Evolutionary conservation across 768 basidiomycete species (phyloP).

Genomic region (Tulasnella sp.): DNA sequence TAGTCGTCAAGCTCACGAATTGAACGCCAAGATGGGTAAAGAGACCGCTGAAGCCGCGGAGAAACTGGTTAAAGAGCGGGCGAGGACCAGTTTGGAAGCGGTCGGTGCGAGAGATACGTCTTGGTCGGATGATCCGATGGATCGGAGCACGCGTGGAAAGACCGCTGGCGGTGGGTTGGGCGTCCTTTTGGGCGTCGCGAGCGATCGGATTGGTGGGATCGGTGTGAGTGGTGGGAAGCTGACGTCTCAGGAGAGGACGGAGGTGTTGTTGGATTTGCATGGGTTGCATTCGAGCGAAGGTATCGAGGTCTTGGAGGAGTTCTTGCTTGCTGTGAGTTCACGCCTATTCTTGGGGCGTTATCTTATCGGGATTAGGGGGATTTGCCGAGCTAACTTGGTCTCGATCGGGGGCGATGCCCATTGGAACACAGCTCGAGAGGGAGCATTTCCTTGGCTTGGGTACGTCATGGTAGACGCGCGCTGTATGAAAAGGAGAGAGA

Average conservation of each 20-base stretch:
- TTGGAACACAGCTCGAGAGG: conserved; percentile 62
- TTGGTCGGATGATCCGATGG: conserved; percentile 82
- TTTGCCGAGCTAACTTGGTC: conserved; percentile 19
- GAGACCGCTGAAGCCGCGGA: conserved; percentile 84
- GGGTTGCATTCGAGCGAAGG: conserved; percentile 93
- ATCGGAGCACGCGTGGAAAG: conserved; percentile 69
- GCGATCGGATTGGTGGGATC: conserved; percentile 47
- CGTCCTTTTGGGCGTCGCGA: conserved; percentile 80
- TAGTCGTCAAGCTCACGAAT: conserved; percentile 86
- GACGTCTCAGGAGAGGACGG: conserved; percentile 84
- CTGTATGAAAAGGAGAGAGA: conserved; percentile 16
- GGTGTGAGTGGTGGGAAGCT: conserved; percentile 45
- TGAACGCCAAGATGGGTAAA: conserved; percentile 83
- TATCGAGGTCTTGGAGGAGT: conserved; percentile 83
- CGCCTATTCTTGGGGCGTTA: not conserved
- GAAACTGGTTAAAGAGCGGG: conserved; percentile 80
- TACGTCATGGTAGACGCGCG: conserved; percentile 37
- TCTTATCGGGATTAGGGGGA: conserved; percentile 14
- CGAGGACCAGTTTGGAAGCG: conserved; percentile 67
- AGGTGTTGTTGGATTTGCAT: conserved; percentile 83
- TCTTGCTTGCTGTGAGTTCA: conserved; percentile 72
- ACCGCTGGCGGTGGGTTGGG: conserved; percentile 77
- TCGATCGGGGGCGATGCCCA: conserved; percentile 3
- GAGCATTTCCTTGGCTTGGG: conserved; percentile 86
- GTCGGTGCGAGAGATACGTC: conserved; percentile 63